phyloP scores from a whole-genome alignment of 1,139 yeast genomes.

The Chernovozyma aurita region DNA sequence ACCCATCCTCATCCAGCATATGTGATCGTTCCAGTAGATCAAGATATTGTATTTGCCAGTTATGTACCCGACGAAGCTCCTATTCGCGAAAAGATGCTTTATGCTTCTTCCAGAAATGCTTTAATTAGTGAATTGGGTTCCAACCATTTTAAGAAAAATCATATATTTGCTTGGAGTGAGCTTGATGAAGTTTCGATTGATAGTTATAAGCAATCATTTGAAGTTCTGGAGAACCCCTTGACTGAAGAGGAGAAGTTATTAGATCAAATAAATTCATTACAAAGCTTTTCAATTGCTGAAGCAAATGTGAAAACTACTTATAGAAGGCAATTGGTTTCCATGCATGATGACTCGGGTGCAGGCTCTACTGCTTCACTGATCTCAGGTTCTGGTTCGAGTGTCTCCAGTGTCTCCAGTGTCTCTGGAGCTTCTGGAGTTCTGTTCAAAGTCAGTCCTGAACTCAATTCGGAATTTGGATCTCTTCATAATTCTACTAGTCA shows the following conservation, averaged over 20 bases:
- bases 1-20: conserved; percentile 56
- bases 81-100: conserved; percentile 84
- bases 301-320: conserved; percentile 11
- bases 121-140: conserved; percentile 69
- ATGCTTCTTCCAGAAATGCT: conserved; percentile 84
- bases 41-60: conserved; percentile 55
- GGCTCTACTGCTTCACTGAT: background rate
- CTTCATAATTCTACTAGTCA: conserved; percentile 10
- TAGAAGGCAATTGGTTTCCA: conserved; percentile 33
- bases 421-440: conserved; percentile 17
- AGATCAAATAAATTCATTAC: conserved; percentile 39
- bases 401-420: conserved; percentile 1
- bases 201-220: conserved; percentile 40
- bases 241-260: conserved; percentile 60
- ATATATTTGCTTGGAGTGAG: conserved; percentile 53
- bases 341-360: conserved; percentile 20
- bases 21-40: conserved; percentile 37
- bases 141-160: conserved; percentile 49
- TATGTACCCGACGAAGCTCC: conserved; percentile 86
- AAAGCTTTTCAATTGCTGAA: conserved; percentile 24
- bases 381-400: background rate
- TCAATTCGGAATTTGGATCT: conserved; percentile 20
- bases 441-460: conserved; percentile 23
- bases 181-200: conserved; percentile 53
- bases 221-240: conserved; percentile 39